Evolutionary conservation across 179 eudicot genomes (phyloP), one percentile per base, ranked within the genome.

Genomic region (Drosera spatulata): DNA sequence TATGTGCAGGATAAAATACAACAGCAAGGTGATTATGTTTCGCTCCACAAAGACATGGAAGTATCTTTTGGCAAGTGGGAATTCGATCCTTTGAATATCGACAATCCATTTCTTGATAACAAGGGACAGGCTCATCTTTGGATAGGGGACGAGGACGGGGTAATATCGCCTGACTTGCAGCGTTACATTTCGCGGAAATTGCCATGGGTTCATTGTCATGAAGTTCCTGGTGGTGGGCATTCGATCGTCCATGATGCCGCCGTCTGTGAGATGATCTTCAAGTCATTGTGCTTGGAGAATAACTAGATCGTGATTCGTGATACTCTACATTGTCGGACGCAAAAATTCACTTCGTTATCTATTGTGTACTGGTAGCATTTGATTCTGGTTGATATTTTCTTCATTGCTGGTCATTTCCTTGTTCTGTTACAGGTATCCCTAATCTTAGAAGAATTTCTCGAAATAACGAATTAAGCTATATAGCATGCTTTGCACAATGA

Each of bases 221-320:
- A 82, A 75, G 71, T 77, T 68, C 82, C 87, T 6, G 60, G 77
- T 33, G 82, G 77, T 7, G 87, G 87, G 13, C 87, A 82, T 72
- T 73, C 77, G 61, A 61, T 70, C 51, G 46, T 82, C 33, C 78
- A 80, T 69, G 82, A 82, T 44, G 58, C 47, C 10, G 64, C 50
- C 38, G 37, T 59, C 11, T 77, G 71, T 61, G 77, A 80, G 69
- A 64, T 66, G 40, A 65, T 80, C 38, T 47, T 80, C 3, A 77
- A 58, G 68, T 77, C 87, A 4, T 75, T 53, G 56, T 70, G 6
- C 56, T 64, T 22, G 73, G 65, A 5, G 73, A 73, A 61, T 15
- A 66, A 4, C 70, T 22, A 22, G 33, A 22, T 22, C 33, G 33
- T 22, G 33, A 22, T 22, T 22, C 33, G 33, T 22, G 33, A 22